Evolutionary conservation across 257 asterid genomes (phyloP), one percentile per base, ranked within the genome.

Genomic region (Gentiana straminea): DNA sequence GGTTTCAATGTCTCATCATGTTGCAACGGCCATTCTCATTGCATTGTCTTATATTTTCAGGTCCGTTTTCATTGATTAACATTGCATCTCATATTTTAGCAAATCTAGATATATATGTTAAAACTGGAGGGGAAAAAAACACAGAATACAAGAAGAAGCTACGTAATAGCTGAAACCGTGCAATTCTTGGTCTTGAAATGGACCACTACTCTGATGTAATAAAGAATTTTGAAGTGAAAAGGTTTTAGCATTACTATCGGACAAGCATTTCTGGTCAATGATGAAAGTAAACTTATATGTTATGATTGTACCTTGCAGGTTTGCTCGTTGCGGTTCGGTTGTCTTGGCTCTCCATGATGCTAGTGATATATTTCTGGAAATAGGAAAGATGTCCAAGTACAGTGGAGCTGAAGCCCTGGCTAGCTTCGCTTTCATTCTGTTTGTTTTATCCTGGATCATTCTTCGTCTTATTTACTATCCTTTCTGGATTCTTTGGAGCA

Each of bases 301-400:
- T 0, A 1, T 52, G 2, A 52, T 47, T 55, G 34, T n/a, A 12
- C 2, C 13, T 36, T 74, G 74, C 82, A 90, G 97, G 73, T 90
- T 86, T 80, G 94, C 76, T 45, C 93, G 96, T 32, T 89, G 62
- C 4, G 97, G 97, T 59, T 84, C 97, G 11, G 58, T 90, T 52
- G 78, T 86, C 67, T 76, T 90, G 69, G 95, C 97, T 59, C 86
- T 90, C 66, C 97, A 90, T 60, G 97, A 90, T 80, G 97, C 89
- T 52, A 84, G 86, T n/a, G 97, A 90, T 72, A 72, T 86, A 36
- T 82, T 90, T 68, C 78, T 90, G 56, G 97, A 86, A 78, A 68
- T 86, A 3, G 97, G 91, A 38, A 90, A 90, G 80, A 90, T 90
- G 95, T 90, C 97, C 49, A 90, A 86, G 72, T 90, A 90, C 79